Conservation (phyloP, 257 asterid species). For the Avicennia marina region DNA sequence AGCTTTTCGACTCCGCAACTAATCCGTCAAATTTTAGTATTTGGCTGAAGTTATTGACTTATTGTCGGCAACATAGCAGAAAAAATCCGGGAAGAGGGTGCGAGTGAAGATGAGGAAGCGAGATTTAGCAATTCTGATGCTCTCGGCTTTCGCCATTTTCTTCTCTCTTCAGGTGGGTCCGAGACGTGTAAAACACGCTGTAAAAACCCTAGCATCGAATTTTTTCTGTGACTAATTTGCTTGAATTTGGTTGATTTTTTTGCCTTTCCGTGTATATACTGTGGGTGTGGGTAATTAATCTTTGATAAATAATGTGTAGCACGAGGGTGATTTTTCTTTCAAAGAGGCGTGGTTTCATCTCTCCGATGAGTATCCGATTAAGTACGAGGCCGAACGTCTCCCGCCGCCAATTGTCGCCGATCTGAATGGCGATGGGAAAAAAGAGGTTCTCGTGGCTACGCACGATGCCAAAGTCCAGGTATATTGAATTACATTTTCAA, state of each 20-base stretch:
- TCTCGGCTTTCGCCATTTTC: slow-evolving; percentile 96
- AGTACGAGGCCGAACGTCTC: slow-evolving; percentile 88
- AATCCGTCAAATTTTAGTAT: too few species aligned
- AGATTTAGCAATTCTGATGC: slow-evolving; percentile 88
- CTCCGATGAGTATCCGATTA: slow-evolving; percentile 86
- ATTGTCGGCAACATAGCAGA: not conserved
- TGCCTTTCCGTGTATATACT: too few species aligned
- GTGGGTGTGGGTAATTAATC: not conserved
- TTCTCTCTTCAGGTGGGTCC: slow-evolving; percentile 81
- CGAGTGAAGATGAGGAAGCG: slow-evolving; percentile 78
- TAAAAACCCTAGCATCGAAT: too few species aligned
- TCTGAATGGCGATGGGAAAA: slow-evolving; percentile 93
- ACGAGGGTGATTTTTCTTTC: slow-evolving; percentile 95
- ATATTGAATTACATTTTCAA: not conserved
- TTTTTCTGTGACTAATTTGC: too few species aligned
- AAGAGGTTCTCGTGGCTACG: slow-evolving; percentile 89
- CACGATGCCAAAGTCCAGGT: slow-evolving; percentile 98
- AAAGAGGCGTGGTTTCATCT: slow-evolving; percentile 95
- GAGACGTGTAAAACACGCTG: too few species aligned
- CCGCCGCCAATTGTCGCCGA: slow-evolving; percentile 94
- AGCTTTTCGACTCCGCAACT: not conserved
- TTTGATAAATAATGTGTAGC: slow-evolving; percentile 42
- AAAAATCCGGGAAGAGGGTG: not conserved
- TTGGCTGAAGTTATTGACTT: too few species aligned
- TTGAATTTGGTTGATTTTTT: not conserved